Percentiles rank a stretch among this genome's conserved stretches.
Conservation (phyloP, 2,329 filamentous ascomycete genomes). For the Fusarium sublunatum region DNA sequence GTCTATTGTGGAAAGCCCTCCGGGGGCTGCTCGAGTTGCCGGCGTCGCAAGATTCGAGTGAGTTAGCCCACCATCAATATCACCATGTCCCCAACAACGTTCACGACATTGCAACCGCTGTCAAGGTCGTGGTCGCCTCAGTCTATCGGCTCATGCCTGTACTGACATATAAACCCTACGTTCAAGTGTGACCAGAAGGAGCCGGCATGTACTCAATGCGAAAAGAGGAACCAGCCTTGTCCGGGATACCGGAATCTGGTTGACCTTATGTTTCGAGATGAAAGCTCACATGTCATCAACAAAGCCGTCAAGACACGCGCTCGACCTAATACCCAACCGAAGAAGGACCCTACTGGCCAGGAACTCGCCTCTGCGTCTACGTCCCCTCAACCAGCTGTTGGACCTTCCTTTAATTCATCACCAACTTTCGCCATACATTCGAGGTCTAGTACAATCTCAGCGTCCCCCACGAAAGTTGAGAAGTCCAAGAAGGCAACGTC, state of each 20-base stretch:
- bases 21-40: slow-evolving; percentile 66
- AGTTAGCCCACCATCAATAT: slow-evolving; percentile 45
- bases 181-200: slow-evolving; percentile 64
- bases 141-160: slow-evolving; percentile 1
- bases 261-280: slow-evolving; percentile 68
- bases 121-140: slow-evolving; percentile 6
- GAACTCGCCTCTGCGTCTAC: slow-evolving; percentile 32
- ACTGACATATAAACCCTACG: slow-evolving; percentile 15
- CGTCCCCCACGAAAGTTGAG: slow-evolving; percentile 13
- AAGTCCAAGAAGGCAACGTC: slow-evolving; percentile 12
- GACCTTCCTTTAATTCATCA: slow-evolving; percentile 14
- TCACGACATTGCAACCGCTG: background rate
- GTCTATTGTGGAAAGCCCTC: slow-evolving; percentile 69
- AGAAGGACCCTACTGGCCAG: slow-evolving; percentile 32
- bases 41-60: slow-evolving; percentile 67
- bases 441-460: slow-evolving; percentile 1
- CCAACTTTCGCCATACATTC: slow-evolving; percentile 15
- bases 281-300: slow-evolving; percentile 66
- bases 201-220: slow-evolving; percentile 65
- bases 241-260: slow-evolving; percentile 67
- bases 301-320: slow-evolving; percentile 57
- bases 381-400: slow-evolving; percentile 24
- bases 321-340: slow-evolving; percentile 41
- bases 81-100: slow-evolving; percentile 3
- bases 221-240: slow-evolving; percentile 62